phyloP scores from a whole-genome alignment of 208 protist species.

The Borovskyia barvae region DNA sequence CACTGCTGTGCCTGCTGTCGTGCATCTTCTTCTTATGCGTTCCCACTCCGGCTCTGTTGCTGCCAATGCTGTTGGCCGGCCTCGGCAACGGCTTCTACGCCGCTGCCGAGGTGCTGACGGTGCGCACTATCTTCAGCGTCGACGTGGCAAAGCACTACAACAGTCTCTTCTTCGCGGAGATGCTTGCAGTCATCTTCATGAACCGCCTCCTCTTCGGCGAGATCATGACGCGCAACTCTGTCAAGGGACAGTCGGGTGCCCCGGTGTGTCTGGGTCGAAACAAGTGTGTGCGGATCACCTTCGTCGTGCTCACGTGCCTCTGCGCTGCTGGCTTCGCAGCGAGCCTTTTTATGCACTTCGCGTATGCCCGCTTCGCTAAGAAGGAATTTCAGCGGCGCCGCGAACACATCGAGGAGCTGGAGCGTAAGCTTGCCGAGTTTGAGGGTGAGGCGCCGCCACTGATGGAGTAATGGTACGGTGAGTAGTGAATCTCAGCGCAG shows the following conservation, averaged over 20 bases:
- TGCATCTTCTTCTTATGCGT: conserved; percentile 33
- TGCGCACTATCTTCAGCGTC: conserved; percentile 44
- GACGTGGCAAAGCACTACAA: conserved; percentile 59
- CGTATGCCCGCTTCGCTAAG: conserved; percentile 35
- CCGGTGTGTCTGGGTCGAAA: conserved; percentile 27
- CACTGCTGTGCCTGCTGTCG: conserved; percentile 20
- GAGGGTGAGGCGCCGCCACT: neutral
- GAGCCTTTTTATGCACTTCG: conserved; percentile 26
- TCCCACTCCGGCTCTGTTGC: conserved; percentile 24
- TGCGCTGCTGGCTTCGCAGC: conserved; percentile 11
- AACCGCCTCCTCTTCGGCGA: conserved; percentile 57
- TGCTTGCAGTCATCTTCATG: conserved; percentile 38
- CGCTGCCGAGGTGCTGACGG: conserved; percentile 35
- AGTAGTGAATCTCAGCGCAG: too few relatives aligned
- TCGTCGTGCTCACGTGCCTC: conserved; percentile 30
- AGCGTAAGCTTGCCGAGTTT: conserved; percentile 16
- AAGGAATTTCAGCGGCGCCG: conserved; percentile 8
- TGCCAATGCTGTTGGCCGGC: conserved; percentile 36
- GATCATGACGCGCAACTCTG: conserved; percentile 40
- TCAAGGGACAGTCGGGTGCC: neutral
- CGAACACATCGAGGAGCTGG: conserved; percentile 6
- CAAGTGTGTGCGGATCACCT: conserved; percentile 28
- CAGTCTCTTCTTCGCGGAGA: conserved; percentile 42
- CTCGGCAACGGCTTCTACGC: conserved; percentile 44
- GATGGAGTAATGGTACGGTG: neutral